Evolutionary conservation across 306 rosid genomes (phyloP), one percentile per base, ranked within the genome.

Genomic region (Neltuma alba): DNA sequence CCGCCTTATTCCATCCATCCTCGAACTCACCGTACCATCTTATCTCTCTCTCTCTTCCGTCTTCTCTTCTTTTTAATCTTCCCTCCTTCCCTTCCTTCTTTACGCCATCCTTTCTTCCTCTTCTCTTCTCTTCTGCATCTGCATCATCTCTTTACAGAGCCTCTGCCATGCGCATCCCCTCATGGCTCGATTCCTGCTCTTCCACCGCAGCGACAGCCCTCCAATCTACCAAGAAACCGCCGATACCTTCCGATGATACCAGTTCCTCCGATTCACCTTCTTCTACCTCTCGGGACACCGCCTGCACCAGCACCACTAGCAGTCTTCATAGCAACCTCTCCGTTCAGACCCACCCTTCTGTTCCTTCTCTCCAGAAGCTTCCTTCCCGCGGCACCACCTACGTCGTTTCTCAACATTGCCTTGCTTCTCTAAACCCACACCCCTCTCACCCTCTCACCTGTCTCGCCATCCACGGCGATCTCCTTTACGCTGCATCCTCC

Each of bases 341-440:
- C 66, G 88, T 94, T 69, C 93, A 86, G 44, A 92, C 97, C 61
- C 89, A 85, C 34, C 97, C 97, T 0, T 94, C 97, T 1, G 66
- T 94, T 75, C 94, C 89, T 34, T 92, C 97, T 62, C 97, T 94
- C 44, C 98, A 90, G 25, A 87, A 79, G 12, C 90, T 90, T 86
- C 64, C 94, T 55, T 45, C 87, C 0, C 85, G 83, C 25, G 7
- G 28, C 69, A 38, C 74, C 8, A 54, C 31, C 82, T 79, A 81
- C 61, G 40, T 91, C 3, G 62, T 86, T 78, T 84, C 94, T 5
- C 85, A 89, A 44, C 82, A 77, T 57, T 83, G 83, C 79, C 10
- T 73, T 75, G 28, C 84, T 76, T 62, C 96, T 9, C 79, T 91
- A 70, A 80, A 42, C 5, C 93, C 88, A 0, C 45, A 73, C 0